Evolutionary conservation across 2,329 filamentous ascomycete genomes (phyloP), one percentile per base, ranked within the genome.

Genomic region (Fusarium newnesense): DNA sequence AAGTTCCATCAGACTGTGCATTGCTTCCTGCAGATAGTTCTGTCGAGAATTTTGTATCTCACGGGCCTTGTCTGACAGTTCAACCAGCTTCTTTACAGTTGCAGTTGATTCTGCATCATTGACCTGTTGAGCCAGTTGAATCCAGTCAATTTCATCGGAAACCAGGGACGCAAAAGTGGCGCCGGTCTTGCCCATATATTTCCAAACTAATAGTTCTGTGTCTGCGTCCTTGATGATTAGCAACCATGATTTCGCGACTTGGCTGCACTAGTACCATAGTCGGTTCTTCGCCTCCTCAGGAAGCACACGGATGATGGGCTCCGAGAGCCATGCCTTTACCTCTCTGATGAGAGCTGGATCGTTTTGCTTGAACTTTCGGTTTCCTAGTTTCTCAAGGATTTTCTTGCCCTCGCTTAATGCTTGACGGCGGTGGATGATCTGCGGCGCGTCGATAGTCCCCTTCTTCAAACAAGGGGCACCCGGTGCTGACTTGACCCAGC

Each of bases 241-340:
- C 32, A 64, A 18, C 61, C 44, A 61, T 8, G n/a, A 18, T 19
- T 66, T 30, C n/a, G 37, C 58, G 63, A 67, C n/a, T 34, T 50
- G 56, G 34, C 24, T 46, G 28, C 34, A 61, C 56, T 60, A 68
- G 26, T 26, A 36, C 36, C 63, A 67, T 21, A 68, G 36, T 21
- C 39, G 64, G 12, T 67, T 67, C 40, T 67, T 68, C 16, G 49
- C 39, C 13, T 68, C 49, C 13, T 56, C 58, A 5, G 66, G 66
- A 5, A 68, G 47, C 5, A 67, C 49, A 11, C 32, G 54, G 37
- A 67, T 50, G 9, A 54, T 24, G 11, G 42, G 24, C 43, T 50
- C 36, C 5, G 40, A 56, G 8, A 68, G 32, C 65, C 63, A 68
- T 13, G 24, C 11, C 10, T 68, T 32, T 18, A 67, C 34, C 13